Conservation (phyloP, 768 basidiomycete species). For the Russula lepida region DNA sequence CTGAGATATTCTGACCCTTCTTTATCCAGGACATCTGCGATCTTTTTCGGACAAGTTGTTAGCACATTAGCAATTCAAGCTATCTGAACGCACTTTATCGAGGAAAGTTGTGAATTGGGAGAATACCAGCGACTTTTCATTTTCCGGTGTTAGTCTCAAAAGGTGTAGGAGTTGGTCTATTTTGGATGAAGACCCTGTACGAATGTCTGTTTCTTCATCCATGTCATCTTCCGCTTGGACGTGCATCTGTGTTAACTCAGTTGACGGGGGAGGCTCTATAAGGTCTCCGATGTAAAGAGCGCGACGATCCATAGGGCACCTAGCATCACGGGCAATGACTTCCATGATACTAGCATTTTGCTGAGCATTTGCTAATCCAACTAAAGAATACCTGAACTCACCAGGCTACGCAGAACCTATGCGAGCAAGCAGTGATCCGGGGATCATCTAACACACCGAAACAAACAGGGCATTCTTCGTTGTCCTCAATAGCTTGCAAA, state of each 20-base stretch:
- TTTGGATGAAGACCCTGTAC: constrained; percentile 67
- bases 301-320: constrained; percentile 83
- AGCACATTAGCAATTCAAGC: neutral
- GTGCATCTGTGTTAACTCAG: constrained; percentile 58
- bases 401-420: constrained; percentile 68
- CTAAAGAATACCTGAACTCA: constrained; percentile 26
- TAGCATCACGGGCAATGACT: constrained; percentile 59
- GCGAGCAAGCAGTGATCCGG: constrained; percentile 65
- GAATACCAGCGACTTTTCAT: constrained; percentile 80
- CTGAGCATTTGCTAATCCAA: neutral
- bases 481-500: constrained; percentile 65
- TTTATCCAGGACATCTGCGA: constrained; percentile 58
- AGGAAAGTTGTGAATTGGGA: constrained; percentile 85
- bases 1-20: constrained; percentile 40
- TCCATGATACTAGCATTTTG: constrained; percentile 50
- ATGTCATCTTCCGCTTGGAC: constrained; percentile 33
- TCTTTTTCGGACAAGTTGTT: constrained; percentile 33
- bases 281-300: constrained; percentile 45
- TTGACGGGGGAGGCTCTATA: constrained; percentile 53
- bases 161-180: constrained; percentile 74
- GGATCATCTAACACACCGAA: constrained; percentile 52
- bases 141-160: constrained; percentile 53
- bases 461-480: constrained; percentile 77
- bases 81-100: constrained; percentile 47
- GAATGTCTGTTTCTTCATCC: constrained; percentile 31